Evolutionary conservation across 2,329 filamentous ascomycete genomes (phyloP).

Genomic region (Fusarium sp.): DNA sequence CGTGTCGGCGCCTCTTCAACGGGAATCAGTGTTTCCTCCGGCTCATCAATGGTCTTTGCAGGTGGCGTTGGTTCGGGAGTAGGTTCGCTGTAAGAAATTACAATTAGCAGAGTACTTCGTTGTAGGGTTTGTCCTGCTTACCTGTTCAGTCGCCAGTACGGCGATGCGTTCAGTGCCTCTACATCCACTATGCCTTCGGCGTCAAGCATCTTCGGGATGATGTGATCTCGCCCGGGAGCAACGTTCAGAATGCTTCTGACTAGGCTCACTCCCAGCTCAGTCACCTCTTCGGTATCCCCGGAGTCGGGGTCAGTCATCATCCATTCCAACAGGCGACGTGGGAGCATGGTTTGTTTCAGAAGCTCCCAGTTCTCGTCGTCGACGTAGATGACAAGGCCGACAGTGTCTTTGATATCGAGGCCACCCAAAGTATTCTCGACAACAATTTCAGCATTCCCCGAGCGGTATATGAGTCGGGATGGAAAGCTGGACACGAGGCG

Average conservation of each 20-base stretch:
- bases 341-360: conserved; percentile 27
- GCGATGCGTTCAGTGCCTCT: conserved; percentile 25
- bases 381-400: conserved; percentile 31
- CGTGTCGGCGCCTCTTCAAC: conserved; percentile 10
- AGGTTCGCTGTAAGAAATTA: conserved; percentile 19
- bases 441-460: conserved; percentile 24
- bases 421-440: conserved; percentile 31
- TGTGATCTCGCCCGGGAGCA: conserved; percentile 19
- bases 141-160: conserved; percentile 35
- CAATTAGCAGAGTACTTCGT: conserved; percentile 3
- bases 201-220: conserved; percentile 28
- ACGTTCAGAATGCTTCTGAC: conserved; percentile 30
- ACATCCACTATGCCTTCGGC: conserved; percentile 33
- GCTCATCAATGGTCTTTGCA: conserved; percentile 28
- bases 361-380: conserved; percentile 38
- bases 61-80: conserved; percentile 25
- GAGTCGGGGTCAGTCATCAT: conserved; percentile 38
- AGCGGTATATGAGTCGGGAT: conserved; percentile 20
- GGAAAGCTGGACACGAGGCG: conserved; percentile 3
- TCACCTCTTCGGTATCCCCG: background rate
- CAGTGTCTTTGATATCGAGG: conserved; percentile 33
- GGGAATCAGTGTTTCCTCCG: background rate
- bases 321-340: conserved; percentile 40
- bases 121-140: background rate
- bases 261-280: conserved; percentile 33